A percentile compares a stretch with the other conserved stretches of the same genome.
These are phyloP conservation scores for Usnea hakonensis DNA, from an alignment of 495 filamentous ascomycete genomes.

Conservation along the genomic window DNA sequence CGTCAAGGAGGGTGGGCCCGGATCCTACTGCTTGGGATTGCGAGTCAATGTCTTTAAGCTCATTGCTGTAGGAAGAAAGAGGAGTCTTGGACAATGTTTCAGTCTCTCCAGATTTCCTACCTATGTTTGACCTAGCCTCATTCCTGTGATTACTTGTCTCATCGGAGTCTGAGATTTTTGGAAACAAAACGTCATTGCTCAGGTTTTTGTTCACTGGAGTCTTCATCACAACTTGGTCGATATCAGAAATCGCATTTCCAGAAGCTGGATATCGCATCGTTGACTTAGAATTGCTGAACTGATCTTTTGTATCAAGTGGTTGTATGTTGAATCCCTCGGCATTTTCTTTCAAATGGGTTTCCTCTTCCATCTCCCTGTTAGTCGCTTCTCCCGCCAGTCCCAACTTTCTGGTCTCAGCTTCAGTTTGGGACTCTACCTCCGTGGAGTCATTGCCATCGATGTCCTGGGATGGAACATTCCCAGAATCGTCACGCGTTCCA, in stretches of 20 bases:
- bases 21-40: neutral
- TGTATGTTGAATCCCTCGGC: neutral
- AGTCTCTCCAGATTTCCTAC: neutral
- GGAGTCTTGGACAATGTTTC: neutral
- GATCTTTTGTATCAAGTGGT: neutral
- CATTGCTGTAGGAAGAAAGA: neutral
- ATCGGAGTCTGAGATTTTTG: neutral
- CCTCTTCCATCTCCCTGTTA: no score
- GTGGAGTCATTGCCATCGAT: no score
- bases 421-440: neutral
- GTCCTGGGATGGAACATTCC: no score
- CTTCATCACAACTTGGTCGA: neutral
- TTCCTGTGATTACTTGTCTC: neutral
- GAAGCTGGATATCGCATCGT: neutral
- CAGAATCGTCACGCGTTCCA: no score
- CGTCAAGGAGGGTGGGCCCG: neutral
- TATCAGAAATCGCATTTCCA: neutral
- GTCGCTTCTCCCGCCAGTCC: no score
- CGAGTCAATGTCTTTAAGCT: neutral
- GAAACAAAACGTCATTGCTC: neutral
- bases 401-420: neutral
- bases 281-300: neutral
- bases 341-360: neutral
- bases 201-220: neutral
- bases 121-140: neutral